phyloP scores from a whole-genome alignment of 2,329 filamentous ascomycete species.

The Aspergillus persii region DNA sequence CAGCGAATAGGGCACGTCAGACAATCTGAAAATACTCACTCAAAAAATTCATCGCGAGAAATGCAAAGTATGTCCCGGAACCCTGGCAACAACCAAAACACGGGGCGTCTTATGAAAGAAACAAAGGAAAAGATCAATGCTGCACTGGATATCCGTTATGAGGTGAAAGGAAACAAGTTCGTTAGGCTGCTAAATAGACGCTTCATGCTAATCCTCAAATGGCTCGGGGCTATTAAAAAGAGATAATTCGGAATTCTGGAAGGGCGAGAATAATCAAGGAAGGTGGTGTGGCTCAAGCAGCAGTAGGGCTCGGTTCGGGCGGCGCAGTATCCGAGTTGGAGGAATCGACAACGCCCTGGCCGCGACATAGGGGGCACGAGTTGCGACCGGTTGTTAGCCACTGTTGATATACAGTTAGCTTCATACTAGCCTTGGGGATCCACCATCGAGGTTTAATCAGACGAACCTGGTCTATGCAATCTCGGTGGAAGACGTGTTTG shows the following conservation, averaged over 20 bases:
- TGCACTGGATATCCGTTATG: slow-evolving; percentile 31
- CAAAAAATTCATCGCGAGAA: no score
- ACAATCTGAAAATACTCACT: not conserved
- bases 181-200: slow-evolving; percentile 27
- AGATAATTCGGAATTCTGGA: not conserved
- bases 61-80: not conserved
- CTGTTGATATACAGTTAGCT: slow-evolving; percentile 43
- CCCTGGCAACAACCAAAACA: slow-evolving; percentile 11
- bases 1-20: not conserved
- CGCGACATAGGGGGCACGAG: slow-evolving; percentile 38
- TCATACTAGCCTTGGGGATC: slow-evolving; percentile 1
- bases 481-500: slow-evolving; percentile 64
- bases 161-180: slow-evolving; percentile 17
- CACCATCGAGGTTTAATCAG: slow-evolving; percentile 8
- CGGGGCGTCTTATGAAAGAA: slow-evolving; percentile 1
- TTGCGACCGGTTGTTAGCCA: slow-evolving; percentile 61
- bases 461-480: slow-evolving; percentile 68
- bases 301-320: slow-evolving; percentile 13
- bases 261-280: slow-evolving; percentile 2
- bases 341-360: slow-evolving; percentile 43
- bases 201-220: slow-evolving; percentile 31
- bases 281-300: slow-evolving; percentile 13
- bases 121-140: slow-evolving; percentile 16
- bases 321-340: slow-evolving; percentile 18
- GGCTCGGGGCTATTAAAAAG: slow-evolving; percentile 10